Percentiles rank a stretch among this genome's conserved stretches.
Evolutionary conservation across 306 rosid genomes (phyloP).

Genomic region (Morella rubra): DNA sequence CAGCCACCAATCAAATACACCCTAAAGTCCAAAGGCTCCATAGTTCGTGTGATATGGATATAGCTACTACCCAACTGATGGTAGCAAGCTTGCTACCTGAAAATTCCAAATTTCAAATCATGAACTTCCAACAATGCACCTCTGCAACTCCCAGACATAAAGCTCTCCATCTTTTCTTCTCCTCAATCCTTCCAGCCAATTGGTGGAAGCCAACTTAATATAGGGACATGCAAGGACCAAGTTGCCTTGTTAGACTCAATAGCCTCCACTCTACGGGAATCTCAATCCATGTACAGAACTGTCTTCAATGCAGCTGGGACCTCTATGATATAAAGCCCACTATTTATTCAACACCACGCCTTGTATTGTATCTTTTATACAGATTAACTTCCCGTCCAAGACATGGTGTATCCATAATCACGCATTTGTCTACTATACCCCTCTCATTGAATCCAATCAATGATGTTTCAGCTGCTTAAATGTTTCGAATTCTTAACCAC

Average conservation of each 20-base stretch:
- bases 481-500: neutral
- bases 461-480: neutral
- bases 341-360: neutral
- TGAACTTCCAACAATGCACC: constrained; percentile 1
- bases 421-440: neutral
- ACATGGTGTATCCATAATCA: neutral
- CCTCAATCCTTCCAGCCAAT: neutral
- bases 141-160: neutral
- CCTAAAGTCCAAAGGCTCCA: neutral
- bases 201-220: neutral
- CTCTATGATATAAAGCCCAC: neutral
- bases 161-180: neutral
- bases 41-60: neutral
- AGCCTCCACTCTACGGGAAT: neutral
- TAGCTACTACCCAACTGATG: neutral
- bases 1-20: neutral
- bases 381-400: neutral
- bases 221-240: neutral
- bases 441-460: neutral
- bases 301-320: neutral
- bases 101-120: neutral
- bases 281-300: neutral
- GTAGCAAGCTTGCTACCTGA: neutral
- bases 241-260: neutral
- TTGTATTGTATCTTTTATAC: neutral